Base-by-base conservation (phyloP, 768 basidiomycete species). In the Pulveroboletus sp. region DNA sequence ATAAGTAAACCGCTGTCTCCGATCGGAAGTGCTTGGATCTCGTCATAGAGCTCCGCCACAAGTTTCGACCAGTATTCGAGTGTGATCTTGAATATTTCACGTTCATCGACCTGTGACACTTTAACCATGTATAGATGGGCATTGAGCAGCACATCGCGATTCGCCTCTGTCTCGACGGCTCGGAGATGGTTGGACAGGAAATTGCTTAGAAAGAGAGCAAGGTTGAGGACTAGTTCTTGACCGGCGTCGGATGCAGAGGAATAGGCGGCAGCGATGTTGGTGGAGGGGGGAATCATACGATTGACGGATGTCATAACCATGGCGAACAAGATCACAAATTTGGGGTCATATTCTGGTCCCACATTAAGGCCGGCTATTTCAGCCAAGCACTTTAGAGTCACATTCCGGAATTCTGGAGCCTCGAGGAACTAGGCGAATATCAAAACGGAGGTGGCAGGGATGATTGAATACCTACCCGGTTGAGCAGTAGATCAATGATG, bases 81-180 rank as follows among this genome's bases (percentile, higher is more conserved):
- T 59, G 95, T 96, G 62, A 99, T 96, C 73, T 99, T 99, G 83
- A 98, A 98, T 56, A 99, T 89, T 69, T 99, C 96, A 44, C 95
- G 85, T 64, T 99, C 96, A 61, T 99, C 95, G 30, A 99, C 96
- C 58, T 93, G 93, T 0, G 92, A 94, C 31, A 99, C 85, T 71
- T 97, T 98, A 65, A 98, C 91, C 82, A 99, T 92, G 71, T 98
- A 99, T 24, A 95, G 74, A 68, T 99, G 95, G 0, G 95, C 94
- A 64, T 98, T 99, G 45, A 97, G 80, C 23, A 99, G 76, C 1
- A 98, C 86, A 60, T 95, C 93, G 42, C 89, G 90, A 63, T 95
- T 89, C 37, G 80, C 71, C 54, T 91, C 87, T 9, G 88, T 90
- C 70, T 99, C 96, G 41, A 99, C 88, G n/a, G 89, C 85, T 32